A percentile compares a stretch with the other conserved stretches of the same genome.
phyloP scores from a whole-genome alignment of 768 basidiomycete genomes.

The Russula sp. region DNA sequence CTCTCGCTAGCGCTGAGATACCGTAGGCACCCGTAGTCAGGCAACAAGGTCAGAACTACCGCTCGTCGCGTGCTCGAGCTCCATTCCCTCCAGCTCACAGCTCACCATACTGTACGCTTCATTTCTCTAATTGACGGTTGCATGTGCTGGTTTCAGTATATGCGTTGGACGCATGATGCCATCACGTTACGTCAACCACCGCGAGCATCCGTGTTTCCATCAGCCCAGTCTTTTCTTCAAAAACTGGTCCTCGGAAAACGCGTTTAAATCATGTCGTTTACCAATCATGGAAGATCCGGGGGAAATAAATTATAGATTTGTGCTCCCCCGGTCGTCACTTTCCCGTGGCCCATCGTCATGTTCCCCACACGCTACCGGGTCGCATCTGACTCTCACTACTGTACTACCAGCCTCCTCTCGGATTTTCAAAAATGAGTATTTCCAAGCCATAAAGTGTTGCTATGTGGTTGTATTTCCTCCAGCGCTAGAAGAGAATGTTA shows the following conservation, averaged over 20 bases:
- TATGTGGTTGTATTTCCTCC: background rate
- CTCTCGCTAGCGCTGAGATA: background rate
- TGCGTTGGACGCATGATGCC: background rate
- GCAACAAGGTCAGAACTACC: slow-evolving; percentile 6
- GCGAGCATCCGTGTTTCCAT: background rate
- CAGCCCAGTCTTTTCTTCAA: background rate
- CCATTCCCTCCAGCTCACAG: background rate
- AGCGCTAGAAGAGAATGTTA: background rate
- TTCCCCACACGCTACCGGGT: background rate
- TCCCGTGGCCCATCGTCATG: background rate
- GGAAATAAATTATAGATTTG: background rate
- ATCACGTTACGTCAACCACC: slow-evolving; percentile 9
- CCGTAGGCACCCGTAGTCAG: slow-evolving; percentile 7
- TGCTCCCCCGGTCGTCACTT: background rate
- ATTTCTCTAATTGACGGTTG: background rate
- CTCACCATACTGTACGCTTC: background rate
- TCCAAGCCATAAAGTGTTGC: too few relatives aligned
- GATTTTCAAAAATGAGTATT: background rate
- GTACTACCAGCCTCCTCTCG: background rate
- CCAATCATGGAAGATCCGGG: background rate
- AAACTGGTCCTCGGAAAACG: background rate
- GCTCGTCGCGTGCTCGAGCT: background rate
- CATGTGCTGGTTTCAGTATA: background rate
- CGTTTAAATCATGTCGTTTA: background rate
- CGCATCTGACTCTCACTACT: background rate